Base-by-base conservation (phyloP, 352 stramenopile genomes). In the Phytophthora litchii region DNA sequence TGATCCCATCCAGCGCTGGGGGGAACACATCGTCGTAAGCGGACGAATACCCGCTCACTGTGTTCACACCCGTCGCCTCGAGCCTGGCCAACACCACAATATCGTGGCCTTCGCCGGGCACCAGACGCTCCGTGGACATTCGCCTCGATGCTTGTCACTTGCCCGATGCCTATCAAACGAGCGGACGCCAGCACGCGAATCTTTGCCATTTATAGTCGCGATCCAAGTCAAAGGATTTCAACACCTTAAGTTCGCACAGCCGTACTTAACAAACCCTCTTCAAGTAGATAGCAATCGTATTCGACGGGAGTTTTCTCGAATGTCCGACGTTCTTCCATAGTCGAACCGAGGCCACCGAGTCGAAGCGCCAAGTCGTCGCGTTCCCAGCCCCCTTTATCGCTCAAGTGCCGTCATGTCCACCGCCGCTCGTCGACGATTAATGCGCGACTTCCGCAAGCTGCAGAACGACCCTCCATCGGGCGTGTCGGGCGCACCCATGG, bases 391-490 rank as follows among this genome's bases (percentile, higher is more conserved):
- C 25, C 17, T 38, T 14, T 6, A 19, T 17, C 49, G 1, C 21
- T 13, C 7, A 19, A 12, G n/a, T 29, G 9, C 35, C 63, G 45
- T 59, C 48, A 99, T 99, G 95, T 98, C 94, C 45, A 99, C 95
- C 35, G 88, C 93, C 60, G 96, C 97, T 19, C 80, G 97, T 56
- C 78, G 96, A 85, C 87, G 97, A 78, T 83, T 99, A 52, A 95
- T 99, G 80, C 88, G 95, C 54, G 97, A 99, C 78, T 99, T 99
- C 71, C 88, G 89, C 65, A 89, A 96, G 67, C 87, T 99, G 21
- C 97, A 99, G 78, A 99, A 98, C 66, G 97, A 99, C 74, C 96
- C 98, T 27, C 97, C 98, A 31, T 95, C 86, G 29, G 97, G 97
- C 31, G 95, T 99, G 12, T 98, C 92, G 11, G 98, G 95, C 27